Base-by-base conservation (phyloP, 2,329 filamentous ascomycete species). In the Cryphonectria nitschkei region DNA sequence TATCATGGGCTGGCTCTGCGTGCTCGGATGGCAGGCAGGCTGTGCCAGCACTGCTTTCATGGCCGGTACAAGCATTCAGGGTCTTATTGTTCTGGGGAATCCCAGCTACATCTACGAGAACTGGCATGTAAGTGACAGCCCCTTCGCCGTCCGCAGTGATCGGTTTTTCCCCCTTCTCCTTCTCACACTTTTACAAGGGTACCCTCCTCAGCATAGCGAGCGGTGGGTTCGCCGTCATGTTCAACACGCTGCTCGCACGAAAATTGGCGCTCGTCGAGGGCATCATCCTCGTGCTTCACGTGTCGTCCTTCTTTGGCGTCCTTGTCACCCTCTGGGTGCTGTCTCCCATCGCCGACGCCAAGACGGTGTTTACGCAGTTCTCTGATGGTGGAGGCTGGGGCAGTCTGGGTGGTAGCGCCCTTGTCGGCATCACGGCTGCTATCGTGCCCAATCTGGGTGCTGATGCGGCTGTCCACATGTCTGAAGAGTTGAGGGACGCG, bases 1-100 rank as follows among this genome's bases (percentile, higher is more conserved):
- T 74, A 76, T 86, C 29, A 77, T 76, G 77, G 83, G 83, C 3
- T 86, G 83, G 84, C 80, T 84, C 74, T 83, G 79, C 5, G 80
- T 84, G 0, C 77, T 84, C 0, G 83, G 81, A 22, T 86, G 84
- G 84, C 81, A 85, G 62, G 78, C 80, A 0, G 79, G 79, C 1
- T 77, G 81, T 1, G 82, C 83, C 0, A 79, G 79, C 2, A 78
- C 79, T 0, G 79, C 82, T 0, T 85, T 83, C 62, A 77, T 86
- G 3, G 77, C 81, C 0, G 82, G 81, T 4, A 83, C 82, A 4
- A 79, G 84, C 52, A 82, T 85, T 26, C 81, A 86, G 73, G 82
- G 82, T 0, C 77, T 85, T 1, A 73, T 83, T 2, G 77, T 80
- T 19, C 68, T 84, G 19, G 82, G 79, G 60, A 76, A 81, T 62